Evolutionary conservation across 495 filamentous ascomycete species (phyloP), one percentile per base, ranked within the genome.

Genomic region (Penicillium coffeae): DNA sequence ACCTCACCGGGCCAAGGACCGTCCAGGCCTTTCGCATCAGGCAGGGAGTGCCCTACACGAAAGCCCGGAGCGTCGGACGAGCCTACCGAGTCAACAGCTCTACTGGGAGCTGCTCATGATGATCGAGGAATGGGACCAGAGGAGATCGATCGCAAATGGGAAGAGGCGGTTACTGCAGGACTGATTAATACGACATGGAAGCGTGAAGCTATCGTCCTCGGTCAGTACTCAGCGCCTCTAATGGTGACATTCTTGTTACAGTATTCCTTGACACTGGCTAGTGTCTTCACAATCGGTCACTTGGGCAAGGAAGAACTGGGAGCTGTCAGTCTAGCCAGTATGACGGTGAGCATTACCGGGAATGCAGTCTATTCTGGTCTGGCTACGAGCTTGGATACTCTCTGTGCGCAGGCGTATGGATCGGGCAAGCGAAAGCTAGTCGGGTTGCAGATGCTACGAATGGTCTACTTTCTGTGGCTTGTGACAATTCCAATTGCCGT

Each of bases 131-230:
- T 66, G 59, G 62, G 59, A 20, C 49, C 48, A 3, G 65, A 72
- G 13, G 70, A 73, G 35, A 70, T 75, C 33, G 70, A 75, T 47
- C 66, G 76, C 38, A 84, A 87, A 67, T 95, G 89, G 89, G 85
- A 89, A 46, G 83, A 86, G 32, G 87, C 88, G 1, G 87, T 91
- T 9, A 72, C 77, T 0, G 76, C 80, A 3, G 87, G 88, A 7
- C 70, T 76, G 48, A 87, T 94, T 51, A 81, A 86, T 41, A 95
- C 90, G 2, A 89, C 88, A 0, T 94, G 89, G 87, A 81, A 82
- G 55, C 79, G 88, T 48, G 90, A 95, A 70, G 77, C 83, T 1
- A 82, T 85, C 63, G 85, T 87, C 0, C 70, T 91, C 27, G 58
- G 64, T 3, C 71, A 70, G 55, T 86, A 85, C 58, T 82, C 81